Evolutionary conservation across 2,329 filamentous ascomycete species (phyloP).

Genomic region (Rosellinia necatrix): DNA sequence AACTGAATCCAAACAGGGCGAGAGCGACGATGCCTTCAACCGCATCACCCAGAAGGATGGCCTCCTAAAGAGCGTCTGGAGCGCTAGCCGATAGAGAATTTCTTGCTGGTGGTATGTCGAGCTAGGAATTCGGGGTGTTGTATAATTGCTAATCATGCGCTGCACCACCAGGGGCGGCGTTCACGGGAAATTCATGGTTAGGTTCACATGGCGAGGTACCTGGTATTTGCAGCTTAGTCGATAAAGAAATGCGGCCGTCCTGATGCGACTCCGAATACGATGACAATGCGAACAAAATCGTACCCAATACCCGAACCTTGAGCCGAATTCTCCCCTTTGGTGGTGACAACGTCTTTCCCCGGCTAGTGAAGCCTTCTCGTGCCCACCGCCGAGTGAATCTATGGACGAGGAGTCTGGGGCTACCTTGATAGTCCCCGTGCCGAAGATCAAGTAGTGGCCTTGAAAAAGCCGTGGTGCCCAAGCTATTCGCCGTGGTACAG

Average conservation of each 20-base stretch:
- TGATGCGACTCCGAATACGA: conserved; percentile 29
- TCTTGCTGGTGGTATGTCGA: conserved; percentile 30
- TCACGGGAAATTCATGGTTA: conserved; percentile 36
- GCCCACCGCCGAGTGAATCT: conserved; percentile 45
- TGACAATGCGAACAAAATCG: conserved; percentile 35
- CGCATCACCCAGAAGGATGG: conserved; percentile 94
- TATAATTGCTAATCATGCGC: conserved; percentile 15
- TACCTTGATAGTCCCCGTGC: conserved; percentile 62
- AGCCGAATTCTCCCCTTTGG: conserved; percentile 11
- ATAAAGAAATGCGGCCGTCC: conserved; percentile 34
- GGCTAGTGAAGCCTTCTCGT: conserved; percentile 63
- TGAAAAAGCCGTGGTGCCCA: conserved; percentile 64
- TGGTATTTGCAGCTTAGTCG: conserved; percentile 40
- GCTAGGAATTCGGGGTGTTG: neutral
- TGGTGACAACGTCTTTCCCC: conserved; percentile 34
- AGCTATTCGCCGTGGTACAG: conserved; percentile 65
- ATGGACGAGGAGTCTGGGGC: conserved; percentile 60
- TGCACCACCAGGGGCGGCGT: conserved; percentile 36
- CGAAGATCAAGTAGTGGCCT: conserved; percentile 62
- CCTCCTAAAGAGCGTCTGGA: conserved; percentile 97
- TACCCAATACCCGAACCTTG: conserved; percentile 27
- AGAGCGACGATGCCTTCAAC: conserved; percentile 97
- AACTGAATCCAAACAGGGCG: conserved; percentile 57
- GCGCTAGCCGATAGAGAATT: conserved; percentile 64
- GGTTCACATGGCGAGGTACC: conserved; percentile 39